Conservation (phyloP, 768 basidiomycete species). For the Hysterangium stoloniferum region DNA sequence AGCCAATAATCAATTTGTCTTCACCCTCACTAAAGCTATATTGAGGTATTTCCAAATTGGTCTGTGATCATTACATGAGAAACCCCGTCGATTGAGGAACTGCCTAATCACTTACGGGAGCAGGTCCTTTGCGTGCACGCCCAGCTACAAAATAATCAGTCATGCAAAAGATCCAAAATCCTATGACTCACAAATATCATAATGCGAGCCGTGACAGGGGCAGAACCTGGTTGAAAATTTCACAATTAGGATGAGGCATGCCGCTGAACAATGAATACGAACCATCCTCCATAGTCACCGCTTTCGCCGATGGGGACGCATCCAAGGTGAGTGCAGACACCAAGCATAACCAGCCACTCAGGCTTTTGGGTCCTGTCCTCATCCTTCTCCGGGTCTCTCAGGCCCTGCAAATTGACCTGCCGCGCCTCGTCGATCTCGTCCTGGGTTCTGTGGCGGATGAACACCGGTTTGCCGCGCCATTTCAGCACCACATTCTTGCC, state of each 20-base stretch:
- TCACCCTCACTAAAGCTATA: constrained; percentile 86
- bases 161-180: constrained; percentile 8
- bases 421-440: constrained; percentile 93
- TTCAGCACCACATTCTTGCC: constrained; percentile 97
- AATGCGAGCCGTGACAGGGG: constrained; percentile 98
- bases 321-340: constrained; percentile 95
- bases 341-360: constrained; percentile 91
- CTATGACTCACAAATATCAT: constrained; percentile 83
- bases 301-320: constrained; percentile 98
- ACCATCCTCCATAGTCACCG: constrained; percentile 98
- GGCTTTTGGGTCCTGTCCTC: constrained; percentile 86
- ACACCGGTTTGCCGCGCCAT: constrained; percentile 99
- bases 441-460: constrained; percentile 92
- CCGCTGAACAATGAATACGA: constrained; percentile 21
- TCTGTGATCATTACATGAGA: constrained; percentile 32
- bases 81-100: neutral
- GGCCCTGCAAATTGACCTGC: constrained; percentile 68
- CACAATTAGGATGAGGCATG: neutral
- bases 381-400: constrained; percentile 91
- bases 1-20: constrained; percentile 84
- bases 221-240: constrained; percentile 62
- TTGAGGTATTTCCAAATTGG: constrained; percentile 90
- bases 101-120: constrained; percentile 58
- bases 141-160: constrained; percentile 52
- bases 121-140: constrained; percentile 92